Evolutionary conservation across 83 land plant species (phyloP).

Genomic region (Larix sibirica): DNA sequence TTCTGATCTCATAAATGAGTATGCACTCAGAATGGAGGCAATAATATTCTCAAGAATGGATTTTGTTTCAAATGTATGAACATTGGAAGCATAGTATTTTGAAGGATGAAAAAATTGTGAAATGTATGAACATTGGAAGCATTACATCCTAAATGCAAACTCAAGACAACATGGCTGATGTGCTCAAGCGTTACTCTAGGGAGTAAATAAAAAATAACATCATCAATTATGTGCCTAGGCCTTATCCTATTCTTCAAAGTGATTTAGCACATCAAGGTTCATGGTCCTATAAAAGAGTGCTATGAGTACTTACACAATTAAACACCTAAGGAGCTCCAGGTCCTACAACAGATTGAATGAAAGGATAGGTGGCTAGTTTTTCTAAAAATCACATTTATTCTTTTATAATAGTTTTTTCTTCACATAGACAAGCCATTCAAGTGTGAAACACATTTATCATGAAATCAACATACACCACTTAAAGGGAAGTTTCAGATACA

Average conservation of each 20-base stretch:
- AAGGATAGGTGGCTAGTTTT: neutral
- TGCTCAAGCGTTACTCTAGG: no score
- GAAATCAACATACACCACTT: no score
- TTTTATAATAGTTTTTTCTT: neutral
- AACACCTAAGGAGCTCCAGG: slow-evolving; percentile 73
- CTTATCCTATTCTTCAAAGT: no score
- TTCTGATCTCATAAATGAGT: neutral
- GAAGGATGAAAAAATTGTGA: neutral
- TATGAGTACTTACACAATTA: slow-evolving; percentile 51
- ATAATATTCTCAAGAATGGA: neutral
- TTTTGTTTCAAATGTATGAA: neutral
- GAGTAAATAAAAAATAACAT: no score
- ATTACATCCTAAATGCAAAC: neutral
- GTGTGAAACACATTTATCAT: no score
- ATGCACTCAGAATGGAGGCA: neutral
- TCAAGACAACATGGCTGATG: neutral
- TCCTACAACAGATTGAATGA: slow-evolving; percentile 23
- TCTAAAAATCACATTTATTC: neutral
- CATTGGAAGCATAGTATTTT: neutral
- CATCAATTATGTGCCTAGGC: no score
- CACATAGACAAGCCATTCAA: neutral
- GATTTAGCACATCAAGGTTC: no score
- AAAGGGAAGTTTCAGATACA: neutral
- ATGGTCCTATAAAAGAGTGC: no score
- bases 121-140: neutral